A percentile compares a stretch with the other conserved stretches of the same genome.
These are phyloP conservation scores for Alternaria dauci DNA, from an alignment of 2,329 filamentous ascomycete genomes.

Conservation along the genomic window DNA sequence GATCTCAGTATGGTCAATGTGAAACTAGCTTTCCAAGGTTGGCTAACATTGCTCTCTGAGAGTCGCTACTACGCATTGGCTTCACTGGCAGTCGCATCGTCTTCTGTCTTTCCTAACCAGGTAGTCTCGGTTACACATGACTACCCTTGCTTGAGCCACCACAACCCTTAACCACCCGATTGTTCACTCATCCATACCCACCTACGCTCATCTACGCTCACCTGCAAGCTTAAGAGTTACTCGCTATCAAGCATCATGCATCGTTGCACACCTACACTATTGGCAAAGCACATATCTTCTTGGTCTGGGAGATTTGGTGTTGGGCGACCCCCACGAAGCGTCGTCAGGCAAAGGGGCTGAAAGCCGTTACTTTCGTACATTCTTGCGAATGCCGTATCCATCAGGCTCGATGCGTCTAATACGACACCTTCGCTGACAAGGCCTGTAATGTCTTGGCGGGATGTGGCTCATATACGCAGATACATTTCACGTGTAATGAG, in stretches of 20 bases:
- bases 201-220: slow-evolving; percentile 3
- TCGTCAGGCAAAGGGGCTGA: slow-evolving; percentile 46
- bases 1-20: not conserved
- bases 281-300: slow-evolving; percentile 15
- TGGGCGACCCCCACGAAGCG: slow-evolving; percentile 22
- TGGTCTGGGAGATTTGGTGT: slow-evolving; percentile 15
- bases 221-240: slow-evolving; percentile 1
- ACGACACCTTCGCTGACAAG: slow-evolving; percentile 20
- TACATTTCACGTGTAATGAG: slow-evolving; percentile 27
- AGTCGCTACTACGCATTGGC: not conserved
- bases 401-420: slow-evolving; percentile 19
- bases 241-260: not conserved
- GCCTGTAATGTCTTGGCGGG: slow-evolving; percentile 1
- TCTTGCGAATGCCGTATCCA: slow-evolving; percentile 36
- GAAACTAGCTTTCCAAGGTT: not conserved
- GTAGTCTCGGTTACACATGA: slow-evolving; percentile 4
- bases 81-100: not conserved
- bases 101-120: not conserved
- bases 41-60: not conserved
- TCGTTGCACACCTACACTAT: not conserved
- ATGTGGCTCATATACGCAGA: slow-evolving; percentile 10
- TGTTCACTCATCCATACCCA: slow-evolving; percentile 21
- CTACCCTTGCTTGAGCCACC: slow-evolving; percentile 14
- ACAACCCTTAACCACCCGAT: not conserved
- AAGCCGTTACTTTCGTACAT: slow-evolving; percentile 30